Base-by-base conservation (phyloP, 139 green algal genomes). In the Asterochloris sp. region DNA sequence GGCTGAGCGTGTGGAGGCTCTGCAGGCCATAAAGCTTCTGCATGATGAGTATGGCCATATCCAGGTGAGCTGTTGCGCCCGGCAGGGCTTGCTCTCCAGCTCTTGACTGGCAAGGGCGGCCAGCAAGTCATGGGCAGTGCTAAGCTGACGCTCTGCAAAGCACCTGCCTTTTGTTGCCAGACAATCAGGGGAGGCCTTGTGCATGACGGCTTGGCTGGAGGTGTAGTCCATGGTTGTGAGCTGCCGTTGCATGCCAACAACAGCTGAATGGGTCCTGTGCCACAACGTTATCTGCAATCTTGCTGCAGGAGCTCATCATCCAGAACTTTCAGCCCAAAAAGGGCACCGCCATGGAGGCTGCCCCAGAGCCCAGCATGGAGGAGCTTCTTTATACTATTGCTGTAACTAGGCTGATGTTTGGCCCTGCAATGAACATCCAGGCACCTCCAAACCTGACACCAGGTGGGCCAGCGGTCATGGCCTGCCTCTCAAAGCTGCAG, bases 311-410 rank as follows among this genome's bases (percentile, higher is more conserved):
- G 88, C 61, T 97, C n/a, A 98, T 98, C 81, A 88, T 98, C 10
- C 95, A 98, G 83, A 95, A 93, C 85, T 98, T 98, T 73, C 69
- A 68, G 16, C 78, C 92, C 74, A 98, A 98, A 87, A 81, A 85
- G 17, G 82, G 86, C 71, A 97, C 94, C 0, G 76, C 76, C 66
- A 97, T 98, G 94, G 87, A 82, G 17, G 54, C 64, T 54, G 29
- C 69, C 4, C 76, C 88, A 6, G 89, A 93, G 84, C 91, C 93
- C 11, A 66, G 83, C 0, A 68, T 95, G 19, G 83, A 91, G 0
- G 94, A 98, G 84, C 84, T 96, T 78, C 85, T 93, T 79, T 97
- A 93, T 90, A 95, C 88, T 11, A 83, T 94, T 1, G 90, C 93
- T 13, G 88, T 88, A n/a, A 94, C 95, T 0, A 84, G 94, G 10